phyloP scores from a whole-genome alignment of 768 basidiomycete species.

The Suillus alpinus region DNA sequence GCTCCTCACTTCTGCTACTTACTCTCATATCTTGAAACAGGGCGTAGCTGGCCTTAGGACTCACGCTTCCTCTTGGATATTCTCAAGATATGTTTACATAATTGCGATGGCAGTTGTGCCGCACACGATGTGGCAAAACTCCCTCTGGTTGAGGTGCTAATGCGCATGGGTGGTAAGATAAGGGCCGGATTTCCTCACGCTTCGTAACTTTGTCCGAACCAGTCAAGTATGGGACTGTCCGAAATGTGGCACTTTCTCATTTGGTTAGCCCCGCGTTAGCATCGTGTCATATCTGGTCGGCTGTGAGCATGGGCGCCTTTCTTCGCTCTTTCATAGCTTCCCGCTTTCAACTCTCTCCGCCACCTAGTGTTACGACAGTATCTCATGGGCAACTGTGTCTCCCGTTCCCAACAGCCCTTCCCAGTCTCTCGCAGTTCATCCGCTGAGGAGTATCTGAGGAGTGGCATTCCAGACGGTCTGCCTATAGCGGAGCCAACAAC shows the following conservation, averaged over 20 bases:
- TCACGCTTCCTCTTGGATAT: not conserved
- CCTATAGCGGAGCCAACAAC: constrained; percentile 52
- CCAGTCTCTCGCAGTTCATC: not conserved
- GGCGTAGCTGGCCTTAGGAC: not conserved
- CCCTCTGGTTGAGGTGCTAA: not conserved
- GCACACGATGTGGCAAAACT: not conserved
- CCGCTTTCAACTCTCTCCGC: not conserved
- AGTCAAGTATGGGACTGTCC: not conserved
- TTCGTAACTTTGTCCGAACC: not conserved
- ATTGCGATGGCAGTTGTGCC: not conserved
- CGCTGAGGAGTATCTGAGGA: constrained; percentile 8
- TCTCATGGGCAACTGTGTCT: constrained; percentile 26
- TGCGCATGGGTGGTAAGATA: constrained; percentile 1
- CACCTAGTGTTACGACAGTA: constrained; percentile 5
- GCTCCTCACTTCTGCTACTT: not conserved
- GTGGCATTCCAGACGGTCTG: constrained; percentile 41
- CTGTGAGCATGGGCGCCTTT: constrained; percentile 10
- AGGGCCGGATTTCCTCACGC: not conserved
- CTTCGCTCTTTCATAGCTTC: not conserved
- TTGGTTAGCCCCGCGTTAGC: constrained; percentile 1
- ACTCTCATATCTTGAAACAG: not conserved
- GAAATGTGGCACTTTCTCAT: not conserved
- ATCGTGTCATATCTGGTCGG: constrained; percentile 3
- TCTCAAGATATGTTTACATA: not conserved
- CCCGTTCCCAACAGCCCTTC: constrained; percentile 6